Base-by-base conservation (phyloP, 208 protist genomes). In the Trypanosoma mega region DNA sequence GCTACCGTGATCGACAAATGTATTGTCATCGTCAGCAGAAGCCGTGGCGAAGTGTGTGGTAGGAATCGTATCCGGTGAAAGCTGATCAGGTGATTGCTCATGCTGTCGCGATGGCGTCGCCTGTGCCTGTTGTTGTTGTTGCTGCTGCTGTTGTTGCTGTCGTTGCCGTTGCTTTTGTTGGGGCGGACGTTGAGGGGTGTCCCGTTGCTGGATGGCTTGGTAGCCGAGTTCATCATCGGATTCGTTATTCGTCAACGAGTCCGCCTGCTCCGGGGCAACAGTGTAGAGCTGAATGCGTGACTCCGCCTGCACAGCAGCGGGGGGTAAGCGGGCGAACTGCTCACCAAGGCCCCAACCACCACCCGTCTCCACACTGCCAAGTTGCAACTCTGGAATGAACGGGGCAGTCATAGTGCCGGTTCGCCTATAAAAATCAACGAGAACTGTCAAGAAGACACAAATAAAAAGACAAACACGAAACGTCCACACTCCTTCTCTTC, bases 1-100 rank as follows among this genome's bases (percentile, higher is more conserved):
- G 57, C 83, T 91, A 44, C 88, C 88, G 69, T 95, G 82, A 55
- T 95, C 89, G 11, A 95, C 74, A 73, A 95, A 95, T 2, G 89
- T 95, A 68, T 91, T 62, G 56, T 90, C 86, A 58, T 92, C 88
- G 41, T 92, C 88, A 29, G 83, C 76, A 1, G 67, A 59, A 31
- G 64, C 34, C 7, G 55, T 20, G 9, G 45, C n/a, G 72, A 85
- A 89, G 27, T 50, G 58, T 21, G 75, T 85, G 29, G 72, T 71
- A 9, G 73, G 77, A n/a, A 16, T 36, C 20, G 36, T 6, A 6
- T 24, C 23, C n/a, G 12, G 18, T 33, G 46, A 31, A 14, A 34
- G n/a, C n/a, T n/a, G n/a, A n/a, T n/a, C n/a, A n/a, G n/a, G n/a
- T n/a, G n/a, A n/a, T n/a, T n/a, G n/a, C n/a, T n/a, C n/a, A n/a